A percentile compares a stretch with the other conserved stretches of the same genome.
These are phyloP conservation scores for Sporothrix inflata DNA, from an alignment of 2,329 filamentous ascomycete species.

Conservation along the genomic window DNA sequence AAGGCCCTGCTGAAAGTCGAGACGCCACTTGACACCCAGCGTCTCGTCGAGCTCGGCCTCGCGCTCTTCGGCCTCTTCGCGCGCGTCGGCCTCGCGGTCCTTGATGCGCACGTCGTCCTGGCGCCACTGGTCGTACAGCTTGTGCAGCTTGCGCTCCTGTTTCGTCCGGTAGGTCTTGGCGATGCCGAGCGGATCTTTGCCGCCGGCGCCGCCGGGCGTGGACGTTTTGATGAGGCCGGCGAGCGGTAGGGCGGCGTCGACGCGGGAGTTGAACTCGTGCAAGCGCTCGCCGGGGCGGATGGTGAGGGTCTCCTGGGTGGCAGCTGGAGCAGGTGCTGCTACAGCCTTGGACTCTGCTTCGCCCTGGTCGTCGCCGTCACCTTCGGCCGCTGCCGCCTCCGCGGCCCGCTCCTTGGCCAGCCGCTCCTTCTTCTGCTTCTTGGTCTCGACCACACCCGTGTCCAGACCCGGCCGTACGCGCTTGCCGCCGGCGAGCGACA, in stretches of 20 bases:
- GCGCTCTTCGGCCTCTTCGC: conserved; percentile 64
- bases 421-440: conserved; percentile 42
- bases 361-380: too few species aligned
- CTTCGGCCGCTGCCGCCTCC: conserved; percentile 27
- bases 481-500: conserved; percentile 71
- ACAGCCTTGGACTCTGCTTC: too few species aligned
- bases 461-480: conserved; percentile 68
- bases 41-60: conserved; percentile 63
- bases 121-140: conserved; percentile 77
- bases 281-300: conserved; percentile 85
- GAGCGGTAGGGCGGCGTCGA: conserved; percentile 82
- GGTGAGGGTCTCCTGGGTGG: conserved; percentile 49
- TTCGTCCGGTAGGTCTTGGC: conserved; percentile 70
- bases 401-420: conserved; percentile 32
- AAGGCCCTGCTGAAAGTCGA: conserved; percentile 46
- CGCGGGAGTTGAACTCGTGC: conserved; percentile 78
- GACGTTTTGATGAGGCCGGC: conserved; percentile 68
- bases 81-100: conserved; percentile 67
- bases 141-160: conserved; percentile 82
- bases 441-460: conserved; percentile 56
- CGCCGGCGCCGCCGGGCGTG: conserved; percentile 41
- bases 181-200: conserved; percentile 64
- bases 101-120: conserved; percentile 67
- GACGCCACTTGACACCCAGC: conserved; percentile 53
- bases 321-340: background rate